phyloP scores from a whole-genome alignment of 305 asterid genomes.

The Fraxinus dipetala region DNA sequence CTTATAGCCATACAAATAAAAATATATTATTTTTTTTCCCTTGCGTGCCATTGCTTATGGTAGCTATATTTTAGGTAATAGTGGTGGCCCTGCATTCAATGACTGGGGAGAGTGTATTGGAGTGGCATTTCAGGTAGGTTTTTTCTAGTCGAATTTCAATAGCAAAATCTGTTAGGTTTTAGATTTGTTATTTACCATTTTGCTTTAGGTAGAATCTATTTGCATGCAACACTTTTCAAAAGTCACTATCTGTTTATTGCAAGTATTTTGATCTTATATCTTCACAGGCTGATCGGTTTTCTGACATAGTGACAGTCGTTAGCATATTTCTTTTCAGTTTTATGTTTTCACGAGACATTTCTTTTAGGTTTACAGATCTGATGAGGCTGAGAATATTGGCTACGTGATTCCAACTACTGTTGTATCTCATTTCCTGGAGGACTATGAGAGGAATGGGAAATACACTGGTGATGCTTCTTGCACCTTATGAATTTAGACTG shows the following conservation, averaged over 20 bases:
- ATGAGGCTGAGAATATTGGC: slow-evolving; percentile 91
- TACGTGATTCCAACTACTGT: slow-evolving; percentile 93
- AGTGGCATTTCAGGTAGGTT: slow-evolving; percentile 90
- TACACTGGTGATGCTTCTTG: slow-evolving; percentile 69
- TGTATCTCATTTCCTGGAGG: slow-evolving; percentile 97
- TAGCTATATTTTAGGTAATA: slow-evolving; percentile 62
- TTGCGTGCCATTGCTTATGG: slow-evolving; percentile 27
- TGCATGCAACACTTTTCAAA: slow-evolving; percentile 8
- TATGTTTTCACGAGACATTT: slow-evolving; percentile 44
- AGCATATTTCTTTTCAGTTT: background rate
- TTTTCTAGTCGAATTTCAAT: slow-evolving; percentile 21
- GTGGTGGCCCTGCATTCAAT: slow-evolving; percentile 99
- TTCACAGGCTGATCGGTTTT: slow-evolving; percentile 14
- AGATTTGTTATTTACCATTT: slow-evolving; percentile 15
- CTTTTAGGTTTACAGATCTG: slow-evolving; percentile 96
- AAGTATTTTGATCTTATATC: slow-evolving; percentile 20
- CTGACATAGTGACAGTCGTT: slow-evolving; percentile 8
- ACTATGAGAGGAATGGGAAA: slow-evolving; percentile 83
- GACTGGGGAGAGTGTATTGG: slow-evolving; percentile 97
- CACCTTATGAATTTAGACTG: slow-evolving; percentile 19
- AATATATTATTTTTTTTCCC: background rate
- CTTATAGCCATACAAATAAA: background rate
- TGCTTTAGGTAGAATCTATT: slow-evolving; percentile 6
- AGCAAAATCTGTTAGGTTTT: background rate
- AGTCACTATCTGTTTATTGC: background rate